Percentiles rank a stretch among this genome's conserved stretches.
Conservation (phyloP, 1,139 yeast species). For the Wickerhamomyces sp. region DNA sequence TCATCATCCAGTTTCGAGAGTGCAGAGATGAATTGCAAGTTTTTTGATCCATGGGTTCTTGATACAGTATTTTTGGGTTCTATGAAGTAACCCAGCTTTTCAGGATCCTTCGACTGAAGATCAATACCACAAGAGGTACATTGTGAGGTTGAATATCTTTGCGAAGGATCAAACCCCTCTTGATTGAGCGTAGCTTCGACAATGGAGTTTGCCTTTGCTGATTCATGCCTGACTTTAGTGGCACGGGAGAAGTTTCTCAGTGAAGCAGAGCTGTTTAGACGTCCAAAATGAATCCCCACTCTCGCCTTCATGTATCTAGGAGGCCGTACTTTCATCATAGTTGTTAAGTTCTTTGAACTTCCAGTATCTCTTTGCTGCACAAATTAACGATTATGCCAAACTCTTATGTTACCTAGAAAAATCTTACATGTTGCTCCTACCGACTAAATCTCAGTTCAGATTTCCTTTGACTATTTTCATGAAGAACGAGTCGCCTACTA, state of each 20-base stretch:
- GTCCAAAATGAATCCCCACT: no score
- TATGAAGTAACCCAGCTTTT: constrained; percentile 39
- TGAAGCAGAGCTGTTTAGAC: no score
- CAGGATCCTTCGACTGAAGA: constrained; percentile 37
- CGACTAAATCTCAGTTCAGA: background rate
- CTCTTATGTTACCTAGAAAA: background rate
- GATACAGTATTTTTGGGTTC: constrained; percentile 19
- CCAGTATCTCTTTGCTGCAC: no score
- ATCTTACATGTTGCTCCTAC: background rate
- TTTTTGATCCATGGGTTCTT: constrained; percentile 15
- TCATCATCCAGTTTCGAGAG: constrained; percentile 19
- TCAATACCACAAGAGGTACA: constrained; percentile 48
- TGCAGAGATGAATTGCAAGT: constrained; percentile 17
- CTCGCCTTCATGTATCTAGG: background rate
- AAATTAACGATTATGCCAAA: no score
- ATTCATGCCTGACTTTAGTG: no score
- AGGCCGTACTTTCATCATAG: background rate
- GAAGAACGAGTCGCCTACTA: no score
- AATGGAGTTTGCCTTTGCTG: background rate
- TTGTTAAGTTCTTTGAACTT: background rate
- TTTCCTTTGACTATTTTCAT: no score
- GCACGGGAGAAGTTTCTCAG: background rate
- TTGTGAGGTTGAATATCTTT: constrained; percentile 3
- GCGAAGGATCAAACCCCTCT: background rate
- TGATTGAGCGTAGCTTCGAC: background rate